phyloP scores from a whole-genome alignment of 2,329 filamentous ascomycete genomes.

The Aspergillus tamarii region DNA sequence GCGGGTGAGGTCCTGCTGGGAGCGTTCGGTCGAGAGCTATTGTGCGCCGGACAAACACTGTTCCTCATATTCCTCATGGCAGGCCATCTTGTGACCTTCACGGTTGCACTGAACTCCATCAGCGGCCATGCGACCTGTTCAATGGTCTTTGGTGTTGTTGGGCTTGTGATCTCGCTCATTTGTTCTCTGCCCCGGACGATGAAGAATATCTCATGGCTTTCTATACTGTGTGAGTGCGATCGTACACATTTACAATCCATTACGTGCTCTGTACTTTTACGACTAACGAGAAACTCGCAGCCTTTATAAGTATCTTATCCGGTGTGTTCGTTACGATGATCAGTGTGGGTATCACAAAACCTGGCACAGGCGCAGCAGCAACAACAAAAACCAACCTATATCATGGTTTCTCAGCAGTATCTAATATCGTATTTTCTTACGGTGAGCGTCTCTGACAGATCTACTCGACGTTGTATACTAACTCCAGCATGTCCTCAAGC shows the following conservation, averaged over 20 bases:
- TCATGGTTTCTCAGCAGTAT: constrained; percentile 63
- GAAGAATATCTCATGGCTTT: constrained; percentile 63
- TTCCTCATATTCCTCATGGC: constrained; percentile 71
- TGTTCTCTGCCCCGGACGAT: constrained; percentile 65
- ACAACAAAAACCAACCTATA: constrained; percentile 51
- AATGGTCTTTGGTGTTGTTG: constrained; percentile 64
- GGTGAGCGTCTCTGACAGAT: constrained; percentile 29
- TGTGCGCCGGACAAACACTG: constrained; percentile 63
- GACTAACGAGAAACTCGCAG: constrained; percentile 18
- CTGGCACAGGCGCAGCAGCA: constrained; percentile 39
- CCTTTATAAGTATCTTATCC: constrained; percentile 65
- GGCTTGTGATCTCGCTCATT: constrained; percentile 60
- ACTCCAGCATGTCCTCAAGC: background rate
- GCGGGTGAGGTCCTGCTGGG: constrained; percentile 67
- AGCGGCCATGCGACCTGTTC: constrained; percentile 65
- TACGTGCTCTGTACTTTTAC: no score
- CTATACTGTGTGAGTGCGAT: constrained; percentile 53
- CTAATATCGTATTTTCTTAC: constrained; percentile 73
- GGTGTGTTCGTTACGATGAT: constrained; percentile 72
- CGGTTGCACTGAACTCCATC: constrained; percentile 68
- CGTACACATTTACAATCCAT: no score
- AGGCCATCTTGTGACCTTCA: constrained; percentile 71
- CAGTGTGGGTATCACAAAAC: constrained; percentile 59
- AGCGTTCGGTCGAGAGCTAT: constrained; percentile 62
- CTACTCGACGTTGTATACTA: background rate